A percentile compares a stretch with the other conserved stretches of the same genome.
Evolutionary conservation across 306 rosid species (phyloP).

Genomic region (Rosa chinensis): DNA sequence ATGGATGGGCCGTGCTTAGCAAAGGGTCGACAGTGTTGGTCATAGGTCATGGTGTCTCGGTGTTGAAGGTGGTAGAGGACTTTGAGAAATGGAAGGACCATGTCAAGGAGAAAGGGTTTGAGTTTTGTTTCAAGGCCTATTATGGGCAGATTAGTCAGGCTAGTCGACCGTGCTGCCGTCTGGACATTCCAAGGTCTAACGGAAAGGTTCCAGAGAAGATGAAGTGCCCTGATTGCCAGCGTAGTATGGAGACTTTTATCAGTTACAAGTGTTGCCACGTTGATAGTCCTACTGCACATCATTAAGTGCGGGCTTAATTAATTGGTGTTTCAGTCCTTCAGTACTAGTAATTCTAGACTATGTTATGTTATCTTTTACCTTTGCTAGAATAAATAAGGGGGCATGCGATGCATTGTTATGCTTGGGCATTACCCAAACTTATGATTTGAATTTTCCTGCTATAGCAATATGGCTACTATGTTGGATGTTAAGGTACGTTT

Average conservation of each 20-base stretch:
- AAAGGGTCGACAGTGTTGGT: conserved; percentile 33
- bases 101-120: conserved; percentile 34
- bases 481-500: too few species aligned
- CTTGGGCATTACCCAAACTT: neutral
- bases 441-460: neutral
- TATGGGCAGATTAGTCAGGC: conserved; percentile 9
- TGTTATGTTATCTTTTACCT: neutral
- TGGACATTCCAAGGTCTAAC: conserved; percentile 31
- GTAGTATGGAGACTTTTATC: conserved; percentile 50
- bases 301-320: neutral
- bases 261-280: conserved; percentile 61
- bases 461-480: too few species aligned
- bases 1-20: conserved; percentile 50
- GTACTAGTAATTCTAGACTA: neutral
- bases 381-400: neutral
- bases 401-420: neutral
- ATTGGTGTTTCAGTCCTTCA: neutral
- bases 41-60: conserved; percentile 39
- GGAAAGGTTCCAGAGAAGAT: conserved; percentile 45
- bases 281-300: conserved; percentile 11
- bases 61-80: conserved; percentile 33
- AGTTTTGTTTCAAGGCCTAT: conserved; percentile 18
- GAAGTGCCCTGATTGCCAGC: conserved; percentile 52
- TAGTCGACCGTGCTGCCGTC: conserved; percentile 26
- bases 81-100: conserved; percentile 42